These are phyloP conservation scores for Dispira simplex DNA, from an alignment of 192 early-diverging fungal species.

Conservation along the genomic window DNA sequence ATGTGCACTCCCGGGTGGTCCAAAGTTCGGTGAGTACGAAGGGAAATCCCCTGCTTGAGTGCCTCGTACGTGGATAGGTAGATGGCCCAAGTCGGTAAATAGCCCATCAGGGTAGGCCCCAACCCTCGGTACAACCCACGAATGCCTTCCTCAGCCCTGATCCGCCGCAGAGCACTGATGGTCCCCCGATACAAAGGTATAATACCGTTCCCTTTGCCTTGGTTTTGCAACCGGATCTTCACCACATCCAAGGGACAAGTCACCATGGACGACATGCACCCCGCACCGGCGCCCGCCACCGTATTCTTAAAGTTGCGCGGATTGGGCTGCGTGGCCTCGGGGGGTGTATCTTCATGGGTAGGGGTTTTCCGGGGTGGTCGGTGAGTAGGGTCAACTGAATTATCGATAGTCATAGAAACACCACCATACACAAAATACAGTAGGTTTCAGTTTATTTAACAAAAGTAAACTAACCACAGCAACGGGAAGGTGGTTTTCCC, in stretches of 20 bases:
- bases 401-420: no score
- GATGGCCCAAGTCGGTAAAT: constrained; percentile 81
- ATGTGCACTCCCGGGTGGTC: constrained; percentile 48
- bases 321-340: background rate
- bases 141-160: constrained; percentile 67
- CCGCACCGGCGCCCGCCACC: constrained; percentile 69
- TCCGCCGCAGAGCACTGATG: constrained; percentile 44
- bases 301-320: constrained; percentile 53
- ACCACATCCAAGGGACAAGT: constrained; percentile 90
- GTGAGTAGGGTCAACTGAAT: no score
- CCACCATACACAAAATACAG: no score
- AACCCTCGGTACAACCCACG: constrained; percentile 83
- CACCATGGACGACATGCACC: constrained; percentile 62
- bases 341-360: no score
- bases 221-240: constrained; percentile 89
- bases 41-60: constrained; percentile 36
- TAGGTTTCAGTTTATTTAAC: no score
- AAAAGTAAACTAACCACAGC: no score
- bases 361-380: no score
- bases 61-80: constrained; percentile 86
- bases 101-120: constrained; percentile 72
- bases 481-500: no score
- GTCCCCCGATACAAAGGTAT: constrained; percentile 29
- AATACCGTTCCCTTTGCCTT: constrained; percentile 25
- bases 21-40: background rate